Evolutionary conservation across 225 moss, liverwort and hornwort genomes (phyloP).

Genomic region (Antitrichia curtipendula): DNA sequence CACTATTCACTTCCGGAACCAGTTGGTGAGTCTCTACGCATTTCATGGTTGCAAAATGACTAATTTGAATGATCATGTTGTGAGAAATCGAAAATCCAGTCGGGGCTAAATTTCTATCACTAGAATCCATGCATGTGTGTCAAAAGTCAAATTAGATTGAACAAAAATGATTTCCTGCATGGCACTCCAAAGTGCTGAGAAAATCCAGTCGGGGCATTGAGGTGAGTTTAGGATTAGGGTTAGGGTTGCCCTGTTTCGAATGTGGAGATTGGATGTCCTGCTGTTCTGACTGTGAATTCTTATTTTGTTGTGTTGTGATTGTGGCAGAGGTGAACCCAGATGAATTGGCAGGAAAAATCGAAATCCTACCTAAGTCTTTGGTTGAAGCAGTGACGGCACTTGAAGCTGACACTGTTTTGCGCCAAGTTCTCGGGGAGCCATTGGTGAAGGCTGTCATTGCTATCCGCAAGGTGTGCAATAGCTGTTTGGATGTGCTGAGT

Average conservation of each 20-base stretch:
- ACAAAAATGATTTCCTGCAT: neutral
- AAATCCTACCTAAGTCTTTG: conserved; percentile 36
- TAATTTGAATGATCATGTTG: neutral
- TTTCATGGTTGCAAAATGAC: neutral
- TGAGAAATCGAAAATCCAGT: neutral
- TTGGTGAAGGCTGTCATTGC: conserved; percentile 63
- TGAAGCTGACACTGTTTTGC: conserved; percentile 40
- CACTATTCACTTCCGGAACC: conserved; percentile 51
- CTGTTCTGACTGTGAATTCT: neutral
- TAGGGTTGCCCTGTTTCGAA: neutral
- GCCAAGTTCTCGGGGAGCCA: conserved; percentile 53
- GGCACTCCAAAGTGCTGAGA: neutral
- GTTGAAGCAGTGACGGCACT: conserved; percentile 50
- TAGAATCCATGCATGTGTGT: neutral
- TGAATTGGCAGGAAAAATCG: conserved; percentile 26
- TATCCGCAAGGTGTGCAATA: conserved; percentile 55
- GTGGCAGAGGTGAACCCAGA: conserved; percentile 63
- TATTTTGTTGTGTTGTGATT: neutral
- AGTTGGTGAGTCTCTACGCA: conserved; percentile 21
- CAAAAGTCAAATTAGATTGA: neutral
- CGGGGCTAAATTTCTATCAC: neutral
- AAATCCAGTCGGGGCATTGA: too few species aligned
- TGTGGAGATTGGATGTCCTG: neutral
- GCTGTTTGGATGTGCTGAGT: neutral
- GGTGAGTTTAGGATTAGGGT: neutral